Evolutionary conservation across 2,329 filamentous ascomycete genomes (phyloP).

Genomic region (Herpotrichia juniperi): DNA sequence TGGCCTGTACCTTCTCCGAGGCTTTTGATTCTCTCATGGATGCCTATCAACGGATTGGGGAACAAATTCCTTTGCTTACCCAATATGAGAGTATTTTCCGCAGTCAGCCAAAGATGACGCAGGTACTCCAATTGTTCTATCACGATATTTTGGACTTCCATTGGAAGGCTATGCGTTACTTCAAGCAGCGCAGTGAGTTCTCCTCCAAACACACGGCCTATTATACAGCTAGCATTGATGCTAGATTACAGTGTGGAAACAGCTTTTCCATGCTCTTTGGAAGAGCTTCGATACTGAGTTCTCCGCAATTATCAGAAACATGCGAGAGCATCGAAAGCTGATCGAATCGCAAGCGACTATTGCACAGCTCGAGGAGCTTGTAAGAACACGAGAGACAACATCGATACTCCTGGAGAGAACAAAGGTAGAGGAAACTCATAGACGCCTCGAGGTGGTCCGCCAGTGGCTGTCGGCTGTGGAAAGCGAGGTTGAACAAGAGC

Average conservation of each 20-base stretch:
- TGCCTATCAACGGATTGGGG: constrained; percentile 26
- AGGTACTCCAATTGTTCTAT: constrained; percentile 4
- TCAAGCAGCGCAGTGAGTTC: background rate
- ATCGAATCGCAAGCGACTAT: constrained; percentile 25
- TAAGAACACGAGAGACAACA: no score
- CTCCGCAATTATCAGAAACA: constrained; percentile 17
- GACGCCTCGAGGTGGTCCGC: background rate
- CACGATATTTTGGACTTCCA: constrained; percentile 14
- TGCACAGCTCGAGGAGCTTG: constrained; percentile 17
- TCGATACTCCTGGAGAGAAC: no score
- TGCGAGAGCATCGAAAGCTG: constrained; percentile 18
- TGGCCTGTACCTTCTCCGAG: constrained; percentile 3
- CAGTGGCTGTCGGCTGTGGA: constrained; percentile 16
- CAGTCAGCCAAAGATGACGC: constrained; percentile 1
- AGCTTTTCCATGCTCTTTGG: constrained; percentile 34
- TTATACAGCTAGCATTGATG: background rate
- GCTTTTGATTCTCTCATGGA: constrained; percentile 11
- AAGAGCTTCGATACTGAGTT: constrained; percentile 20
- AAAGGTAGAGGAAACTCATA: no score
- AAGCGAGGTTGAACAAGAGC: constrained; percentile 15
- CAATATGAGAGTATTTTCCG: constrained; percentile 10
- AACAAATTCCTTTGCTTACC: constrained; percentile 20
- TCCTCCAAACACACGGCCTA: background rate
- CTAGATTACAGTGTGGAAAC: constrained; percentile 26
- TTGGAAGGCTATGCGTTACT: constrained; percentile 19